phyloP scores from a whole-genome alignment of 163 green algal genomes.

The Chlorella variabilis region DNA sequence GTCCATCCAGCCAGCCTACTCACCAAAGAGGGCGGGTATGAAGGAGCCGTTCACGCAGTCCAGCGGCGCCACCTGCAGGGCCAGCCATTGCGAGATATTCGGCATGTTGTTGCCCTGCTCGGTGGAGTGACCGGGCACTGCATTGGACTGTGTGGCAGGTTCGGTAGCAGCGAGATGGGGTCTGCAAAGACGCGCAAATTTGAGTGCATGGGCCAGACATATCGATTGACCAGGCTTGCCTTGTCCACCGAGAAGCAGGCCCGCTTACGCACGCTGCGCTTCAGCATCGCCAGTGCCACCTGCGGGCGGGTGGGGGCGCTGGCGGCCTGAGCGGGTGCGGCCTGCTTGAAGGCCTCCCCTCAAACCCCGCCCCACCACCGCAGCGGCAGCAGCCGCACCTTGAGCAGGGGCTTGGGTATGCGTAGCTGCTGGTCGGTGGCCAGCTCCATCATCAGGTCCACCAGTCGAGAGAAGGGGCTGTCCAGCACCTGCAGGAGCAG shows the following conservation, averaged over 20 bases:
- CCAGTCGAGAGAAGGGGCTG: constrained; percentile 86
- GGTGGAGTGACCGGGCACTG: no score
- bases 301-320: constrained; percentile 38
- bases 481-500: constrained; percentile 70
- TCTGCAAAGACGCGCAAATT: no score
- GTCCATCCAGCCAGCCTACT: background rate
- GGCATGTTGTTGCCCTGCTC: no score
- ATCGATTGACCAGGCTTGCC: no score
- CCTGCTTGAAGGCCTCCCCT: no score
- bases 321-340: no score
- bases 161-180: no score
- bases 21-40: constrained; percentile 91
- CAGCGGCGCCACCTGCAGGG: constrained; percentile 73
- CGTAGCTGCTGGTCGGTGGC: constrained; percentile 75
- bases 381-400: background rate
- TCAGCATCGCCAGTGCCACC: constrained; percentile 87
- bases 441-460: constrained; percentile 92
- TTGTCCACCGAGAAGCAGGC: constrained; percentile 90
- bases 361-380: no score
- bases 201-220: no score
- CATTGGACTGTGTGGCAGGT: no score
- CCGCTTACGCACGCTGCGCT: constrained; percentile 77
- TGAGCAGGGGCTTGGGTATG: constrained; percentile 53
- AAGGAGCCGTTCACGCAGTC: constrained; percentile 66
- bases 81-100: no score